Base-by-base conservation (phyloP, 2,329 filamentous ascomycete genomes). In the Aspergillus thermomutatus region DNA sequence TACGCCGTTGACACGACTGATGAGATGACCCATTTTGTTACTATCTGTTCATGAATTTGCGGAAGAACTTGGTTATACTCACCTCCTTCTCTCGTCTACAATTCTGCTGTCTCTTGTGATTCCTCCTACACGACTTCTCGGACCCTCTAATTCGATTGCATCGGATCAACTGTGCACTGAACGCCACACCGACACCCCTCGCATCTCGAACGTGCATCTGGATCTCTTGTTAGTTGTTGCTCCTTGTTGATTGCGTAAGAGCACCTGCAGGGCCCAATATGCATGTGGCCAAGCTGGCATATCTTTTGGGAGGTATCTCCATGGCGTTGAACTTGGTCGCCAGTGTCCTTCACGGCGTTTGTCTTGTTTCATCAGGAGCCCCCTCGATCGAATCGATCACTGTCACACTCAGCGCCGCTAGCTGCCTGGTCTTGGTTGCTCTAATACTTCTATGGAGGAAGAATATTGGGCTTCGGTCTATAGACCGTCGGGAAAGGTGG, bases 281-380 rank as follows among this genome's bases (percentile, higher is more conserved):
- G 60, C 62, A 57, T 49, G 55, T 55, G 50, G 57, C 47, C 34
- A 49, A 57, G 9, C 41, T 60, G n/a, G 45, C 56, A 31, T 71
- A 67, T 54, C 53, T 61, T n/a, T 46, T 72, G 48, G 69, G 67
- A 49, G 63, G 56, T 25, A 58, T 57, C 21, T 63, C 69, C 7
- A 49, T 69, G 10, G 37, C 65, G 27, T 62, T 58, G 31, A 67
- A 66, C 8, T 53, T 68, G 21, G 61, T 69, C 45, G 57, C 60
- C 17, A 70, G 67, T 6, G 54, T 73, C 34, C 56, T 73, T 26
- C 64, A 71, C 59, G 68, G 67, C 40, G 47, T 73, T 28, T 69
- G 61, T 19, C 68, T 65, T 53, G 65, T 61, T 7, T 59, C 61
- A 14, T 59, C 60, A 1, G 53, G 52, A 26, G 55, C 52, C 7